Conservation (phyloP, 1,284 basidiomycete species). For the Hemileccinum hortonii region DNA sequence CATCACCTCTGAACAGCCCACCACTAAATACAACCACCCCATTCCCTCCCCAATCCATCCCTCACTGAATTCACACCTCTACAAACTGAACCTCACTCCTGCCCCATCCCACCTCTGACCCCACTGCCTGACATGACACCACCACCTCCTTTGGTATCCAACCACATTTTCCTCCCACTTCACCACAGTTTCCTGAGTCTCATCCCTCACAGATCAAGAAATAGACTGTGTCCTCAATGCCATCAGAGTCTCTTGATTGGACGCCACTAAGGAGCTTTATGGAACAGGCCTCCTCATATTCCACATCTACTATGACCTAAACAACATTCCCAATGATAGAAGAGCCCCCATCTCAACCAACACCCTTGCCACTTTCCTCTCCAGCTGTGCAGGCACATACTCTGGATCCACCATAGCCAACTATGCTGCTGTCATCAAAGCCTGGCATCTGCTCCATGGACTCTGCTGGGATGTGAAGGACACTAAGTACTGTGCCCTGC, state of each 20-base stretch:
- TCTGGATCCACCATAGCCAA: not conserved
- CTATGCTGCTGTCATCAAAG: not conserved
- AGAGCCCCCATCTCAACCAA: constrained; percentile 13
- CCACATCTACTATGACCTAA: constrained; percentile 32
- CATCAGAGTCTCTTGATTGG: constrained; percentile 7
- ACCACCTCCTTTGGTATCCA: too few relatives aligned
- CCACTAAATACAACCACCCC: too few relatives aligned
- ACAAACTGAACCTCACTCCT: not conserved
- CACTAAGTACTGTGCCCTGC: not conserved
- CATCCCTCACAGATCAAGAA: not conserved
- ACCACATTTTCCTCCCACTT: too few relatives aligned
- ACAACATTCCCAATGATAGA: constrained; percentile 16
- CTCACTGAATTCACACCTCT: too few relatives aligned
- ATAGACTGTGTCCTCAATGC: constrained; percentile 16
- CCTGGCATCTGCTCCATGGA: not conserved
- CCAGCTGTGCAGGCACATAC: not conserved
- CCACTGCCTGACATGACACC: not conserved
- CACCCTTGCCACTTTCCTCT: constrained; percentile 20
- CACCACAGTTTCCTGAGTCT: too few relatives aligned
- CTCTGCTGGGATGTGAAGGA: not conserved
- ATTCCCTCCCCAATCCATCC: too few relatives aligned
- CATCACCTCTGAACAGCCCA: too few relatives aligned
- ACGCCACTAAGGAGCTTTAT: constrained; percentile 17
- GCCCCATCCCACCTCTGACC: not conserved
- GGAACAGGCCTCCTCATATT: constrained; percentile 19